Conservation (phyloP, 495 filamentous ascomycete genomes). For the Aspergillus sparsus region DNA sequence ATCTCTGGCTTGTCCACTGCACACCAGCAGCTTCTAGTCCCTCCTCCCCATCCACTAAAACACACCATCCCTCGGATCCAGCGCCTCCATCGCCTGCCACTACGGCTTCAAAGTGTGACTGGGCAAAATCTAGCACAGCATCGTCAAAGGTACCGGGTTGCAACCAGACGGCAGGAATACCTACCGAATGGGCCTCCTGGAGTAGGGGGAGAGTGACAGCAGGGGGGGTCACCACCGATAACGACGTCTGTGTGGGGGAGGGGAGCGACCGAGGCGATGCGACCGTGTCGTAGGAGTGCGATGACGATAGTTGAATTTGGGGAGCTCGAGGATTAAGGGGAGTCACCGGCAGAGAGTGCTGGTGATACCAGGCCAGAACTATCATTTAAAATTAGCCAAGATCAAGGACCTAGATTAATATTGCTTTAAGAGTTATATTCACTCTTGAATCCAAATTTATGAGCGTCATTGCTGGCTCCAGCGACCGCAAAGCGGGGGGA, state of each 20-base stretch:
- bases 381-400: conserved; percentile 13
- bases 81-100: conserved; percentile 68
- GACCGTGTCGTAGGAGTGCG: conserved; percentile 59
- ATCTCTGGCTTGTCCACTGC: conserved; percentile 45
- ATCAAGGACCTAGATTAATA: background rate
- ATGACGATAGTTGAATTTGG: conserved; percentile 56
- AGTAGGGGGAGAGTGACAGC: conserved; percentile 67
- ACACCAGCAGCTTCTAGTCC: conserved; percentile 63
- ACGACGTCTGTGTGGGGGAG: conserved; percentile 66
- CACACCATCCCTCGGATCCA: conserved; percentile 83
- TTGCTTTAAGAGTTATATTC: conserved; percentile 13
- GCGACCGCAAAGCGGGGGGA: conserved; percentile 85
- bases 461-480: conserved; percentile 78
- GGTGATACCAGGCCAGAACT: conserved; percentile 90
- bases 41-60: conserved; percentile 83
- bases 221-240: conserved; percentile 85
- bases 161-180: conserved; percentile 81
- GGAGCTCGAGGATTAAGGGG: conserved; percentile 77
- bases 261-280: conserved; percentile 63
- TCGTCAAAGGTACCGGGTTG: conserved; percentile 88
- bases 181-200: conserved; percentile 75
- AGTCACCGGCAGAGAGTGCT: conserved; percentile 71
- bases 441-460: conserved; percentile 93
- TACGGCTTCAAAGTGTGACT: conserved; percentile 63
- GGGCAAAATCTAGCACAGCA: conserved; percentile 67